A percentile compares a stretch with the other conserved stretches of the same genome.
Evolutionary conservation across 2,329 filamentous ascomycete genomes (phyloP).

Genomic region (Fusarium acutatum): DNA sequence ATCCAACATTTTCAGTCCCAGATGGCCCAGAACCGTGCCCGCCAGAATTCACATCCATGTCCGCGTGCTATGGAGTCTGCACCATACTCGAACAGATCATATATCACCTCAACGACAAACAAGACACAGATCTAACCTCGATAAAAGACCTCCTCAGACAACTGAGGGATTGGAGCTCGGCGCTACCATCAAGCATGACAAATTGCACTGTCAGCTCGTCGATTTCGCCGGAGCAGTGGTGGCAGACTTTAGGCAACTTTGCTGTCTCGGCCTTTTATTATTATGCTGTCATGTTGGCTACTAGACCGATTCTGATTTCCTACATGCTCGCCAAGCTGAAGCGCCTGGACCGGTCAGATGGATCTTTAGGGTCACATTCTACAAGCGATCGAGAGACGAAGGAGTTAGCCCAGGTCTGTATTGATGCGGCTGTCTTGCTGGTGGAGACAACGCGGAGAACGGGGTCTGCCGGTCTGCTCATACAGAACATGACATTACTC

Average conservation of each 20-base stretch:
- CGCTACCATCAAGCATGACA: background rate
- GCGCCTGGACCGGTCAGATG: background rate
- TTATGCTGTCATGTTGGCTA: background rate
- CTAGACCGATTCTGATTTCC: background rate
- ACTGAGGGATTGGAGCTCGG: background rate
- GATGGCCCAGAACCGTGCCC: background rate
- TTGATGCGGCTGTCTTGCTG: background rate
- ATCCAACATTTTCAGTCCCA: background rate
- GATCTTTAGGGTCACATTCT: background rate
- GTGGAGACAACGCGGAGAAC: background rate
- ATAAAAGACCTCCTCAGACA: background rate
- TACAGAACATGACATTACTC: background rate
- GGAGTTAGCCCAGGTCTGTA: background rate
- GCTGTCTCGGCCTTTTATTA: background rate
- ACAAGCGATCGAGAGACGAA: background rate
- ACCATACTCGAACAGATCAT: background rate
- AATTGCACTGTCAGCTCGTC: background rate
- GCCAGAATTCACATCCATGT: background rate
- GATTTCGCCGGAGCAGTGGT: background rate
- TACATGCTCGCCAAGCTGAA: background rate
- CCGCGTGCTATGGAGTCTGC: background rate
- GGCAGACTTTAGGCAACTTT: background rate
- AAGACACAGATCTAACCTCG: accelerated
- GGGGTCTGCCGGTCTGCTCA: background rate
- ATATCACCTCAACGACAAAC: background rate